Evolutionary conservation across 768 basidiomycete species (phyloP).

Genomic region (Trametes maxima): DNA sequence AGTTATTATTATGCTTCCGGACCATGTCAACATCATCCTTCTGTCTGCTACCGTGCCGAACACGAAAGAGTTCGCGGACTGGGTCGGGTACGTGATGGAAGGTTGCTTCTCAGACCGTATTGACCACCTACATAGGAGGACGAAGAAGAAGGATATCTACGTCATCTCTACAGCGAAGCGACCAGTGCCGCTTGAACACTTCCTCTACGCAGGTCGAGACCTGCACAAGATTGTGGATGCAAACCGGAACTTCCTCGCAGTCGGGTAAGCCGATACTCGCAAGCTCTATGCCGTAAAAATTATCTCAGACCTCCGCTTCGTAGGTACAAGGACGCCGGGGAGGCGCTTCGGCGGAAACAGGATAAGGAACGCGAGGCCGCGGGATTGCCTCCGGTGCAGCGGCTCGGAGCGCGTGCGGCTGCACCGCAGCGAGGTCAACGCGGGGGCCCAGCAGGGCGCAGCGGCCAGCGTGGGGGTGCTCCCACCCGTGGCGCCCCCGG

Average conservation of each 20-base stretch:
- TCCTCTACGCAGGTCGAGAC: slow-evolving; percentile 92
- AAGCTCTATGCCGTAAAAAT: slow-evolving; percentile 4
- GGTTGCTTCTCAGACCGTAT: neutral
- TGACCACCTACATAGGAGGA: slow-evolving; percentile 60
- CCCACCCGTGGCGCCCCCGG: slow-evolving; percentile 15
- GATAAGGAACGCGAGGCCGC: slow-evolving; percentile 98
- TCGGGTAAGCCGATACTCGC: slow-evolving; percentile 54
- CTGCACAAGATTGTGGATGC: slow-evolving; percentile 91
- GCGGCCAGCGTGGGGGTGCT: slow-evolving; percentile 44
- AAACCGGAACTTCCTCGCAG: slow-evolving; percentile 65
- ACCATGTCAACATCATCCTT: slow-evolving; percentile 97
- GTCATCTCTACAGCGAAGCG: slow-evolving; percentile 96
- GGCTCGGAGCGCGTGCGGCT: slow-evolving; percentile 79
- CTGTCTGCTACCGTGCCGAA: slow-evolving; percentile 98
- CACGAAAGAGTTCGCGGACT: slow-evolving; percentile 96
- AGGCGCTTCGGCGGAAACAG: slow-evolving; percentile 89
- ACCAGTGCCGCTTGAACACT: slow-evolving; percentile 97
- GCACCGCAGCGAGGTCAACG: slow-evolving; percentile 50
- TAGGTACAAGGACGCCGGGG: slow-evolving; percentile 89
- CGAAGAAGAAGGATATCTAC: slow-evolving; percentile 99
- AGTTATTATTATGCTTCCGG: slow-evolving; percentile 99
- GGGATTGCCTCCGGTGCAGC: slow-evolving; percentile 84
- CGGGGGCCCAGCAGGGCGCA: slow-evolving; percentile 50
- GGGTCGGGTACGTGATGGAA: slow-evolving; percentile 82
- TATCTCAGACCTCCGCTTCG: neutral